These are phyloP conservation scores for Viola pubescens DNA, from an alignment of 441 rosid genomes.

Conservation along the genomic window DNA sequence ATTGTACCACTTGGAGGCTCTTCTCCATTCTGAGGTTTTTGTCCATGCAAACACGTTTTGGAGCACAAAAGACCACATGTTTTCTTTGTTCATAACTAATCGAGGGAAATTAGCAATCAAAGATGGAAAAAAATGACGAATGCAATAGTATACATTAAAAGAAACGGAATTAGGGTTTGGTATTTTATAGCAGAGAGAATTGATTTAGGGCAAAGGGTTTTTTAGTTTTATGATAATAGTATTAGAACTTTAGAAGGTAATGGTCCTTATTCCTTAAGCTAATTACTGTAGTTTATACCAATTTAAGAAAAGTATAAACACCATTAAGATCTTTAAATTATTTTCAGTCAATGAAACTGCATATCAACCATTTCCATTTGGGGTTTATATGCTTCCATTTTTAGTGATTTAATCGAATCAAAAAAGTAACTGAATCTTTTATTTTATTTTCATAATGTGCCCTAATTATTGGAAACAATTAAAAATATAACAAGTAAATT, in stretches of 20 bases:
- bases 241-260: not conserved
- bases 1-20: conserved; percentile 25
- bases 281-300: too few species aligned
- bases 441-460: not conserved
- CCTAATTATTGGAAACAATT: too few species aligned
- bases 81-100: not conserved
- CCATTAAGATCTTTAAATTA: not conserved
- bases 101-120: not conserved
- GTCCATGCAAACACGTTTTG: conserved; percentile 12
- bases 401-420: not conserved
- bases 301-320: too few species aligned
- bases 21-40: conserved; percentile 21
- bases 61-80: not conserved
- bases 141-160: not conserved
- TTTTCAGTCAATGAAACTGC: not conserved
- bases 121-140: not conserved
- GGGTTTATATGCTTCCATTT: conserved; percentile 1
- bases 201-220: not conserved
- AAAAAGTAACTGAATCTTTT: not conserved
- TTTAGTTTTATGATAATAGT: not conserved
- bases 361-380: not conserved
- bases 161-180: too few species aligned
- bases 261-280: not conserved
- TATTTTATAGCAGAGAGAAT: not conserved
- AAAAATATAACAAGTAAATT: too few species aligned